Base-by-base conservation (phyloP, 305 asterid genomes). In the Fraxinus angustifolia region DNA sequence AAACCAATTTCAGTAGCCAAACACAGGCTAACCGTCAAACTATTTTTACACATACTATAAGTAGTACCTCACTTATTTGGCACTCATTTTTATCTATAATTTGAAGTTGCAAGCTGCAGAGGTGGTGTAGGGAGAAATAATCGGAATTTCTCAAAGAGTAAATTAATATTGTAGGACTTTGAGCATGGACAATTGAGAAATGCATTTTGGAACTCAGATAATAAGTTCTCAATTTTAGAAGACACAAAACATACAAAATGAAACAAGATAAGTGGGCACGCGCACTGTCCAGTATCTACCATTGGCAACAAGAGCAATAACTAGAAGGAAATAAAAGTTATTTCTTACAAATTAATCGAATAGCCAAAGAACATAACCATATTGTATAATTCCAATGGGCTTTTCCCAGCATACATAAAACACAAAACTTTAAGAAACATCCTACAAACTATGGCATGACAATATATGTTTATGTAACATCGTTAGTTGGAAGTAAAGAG, bases 401-500 rank as follows among this genome's bases (percentile, higher is more conserved):
- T 31, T 31, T 70, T 31, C 42, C 45, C 74, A 68, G 74, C 40
- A 6, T 68, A 68, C 11, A 10, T 53, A 30, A 68, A 68, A 68
- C 30, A 65, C 34, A 74, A 75, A 81, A 26, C 36, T 23, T 74
- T 36, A 17, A 19, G 70, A 34, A 30, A 80, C 68, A 19, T 10
- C 19, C 58, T 74, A 58, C 23, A 78, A 83, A 81, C 80, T 78
- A 83, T 67, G 28, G 19, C 53, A 78, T 14, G 87, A 77, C 85
- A 81, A 36, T 60, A 60, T 19, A 62, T 60, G 36, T 80, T 90
- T 81, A 92, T 78, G 92, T 88, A 80, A 79, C 86, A 58, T 84
- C 88, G 75, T 31, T 70, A 19, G 78, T 73, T 77, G 91, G 86
- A 83, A 95, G 88, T 76, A 75, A 77, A 8, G 90, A 65, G 65